phyloP scores from a whole-genome alignment of 768 basidiomycete species.

The Mycena amicta region DNA sequence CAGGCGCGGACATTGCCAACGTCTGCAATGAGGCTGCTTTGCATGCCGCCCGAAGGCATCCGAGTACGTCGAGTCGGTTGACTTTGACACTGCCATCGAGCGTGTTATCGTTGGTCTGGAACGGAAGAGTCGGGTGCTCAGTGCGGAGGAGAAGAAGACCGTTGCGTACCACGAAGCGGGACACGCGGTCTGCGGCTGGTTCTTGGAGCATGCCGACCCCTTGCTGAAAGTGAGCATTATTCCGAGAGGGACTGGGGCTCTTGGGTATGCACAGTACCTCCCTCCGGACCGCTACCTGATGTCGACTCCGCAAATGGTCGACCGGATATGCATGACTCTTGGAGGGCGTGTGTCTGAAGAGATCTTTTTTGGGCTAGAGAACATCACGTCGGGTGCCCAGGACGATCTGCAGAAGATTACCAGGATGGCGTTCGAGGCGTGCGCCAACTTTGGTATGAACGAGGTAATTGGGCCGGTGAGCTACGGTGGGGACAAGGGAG shows the following conservation, averaged over 20 bases:
- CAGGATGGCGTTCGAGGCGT: slow-evolving; percentile 94
- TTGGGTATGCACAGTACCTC: slow-evolving; percentile 98
- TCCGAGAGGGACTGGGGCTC: slow-evolving; percentile 90
- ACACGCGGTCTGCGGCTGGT: slow-evolving; percentile 98
- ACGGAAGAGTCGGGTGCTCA: slow-evolving; percentile 91
- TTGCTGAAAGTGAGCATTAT: slow-evolving; percentile 98
- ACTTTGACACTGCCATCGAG: slow-evolving; percentile 98
- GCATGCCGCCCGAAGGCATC: slow-evolving; percentile 87
- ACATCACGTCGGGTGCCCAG: slow-evolving; percentile 97
- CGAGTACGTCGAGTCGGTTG: slow-evolving; percentile 75
- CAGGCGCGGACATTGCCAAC: slow-evolving; percentile 98
- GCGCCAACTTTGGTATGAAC: slow-evolving; percentile 98
- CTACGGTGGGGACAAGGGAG: slow-evolving; percentile 86
- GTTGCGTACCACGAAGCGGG: slow-evolving; percentile 99
- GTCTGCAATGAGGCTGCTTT: slow-evolving; percentile 98
- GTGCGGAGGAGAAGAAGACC: slow-evolving; percentile 95
- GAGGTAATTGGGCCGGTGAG: slow-evolving; percentile 92
- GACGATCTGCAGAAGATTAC: slow-evolving; percentile 99
- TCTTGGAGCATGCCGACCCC: slow-evolving; percentile 95
- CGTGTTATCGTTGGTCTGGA: slow-evolving; percentile 97
- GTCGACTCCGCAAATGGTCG: slow-evolving; percentile 91
- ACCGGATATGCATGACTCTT: slow-evolving; percentile 98
- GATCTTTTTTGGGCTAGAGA: slow-evolving; percentile 90
- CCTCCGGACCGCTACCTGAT: slow-evolving; percentile 95
- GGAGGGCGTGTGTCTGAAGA: slow-evolving; percentile 98